Evolutionary conservation across 176 grass and related monocot species (phyloP).

Genomic region (Carex littledalei): DNA sequence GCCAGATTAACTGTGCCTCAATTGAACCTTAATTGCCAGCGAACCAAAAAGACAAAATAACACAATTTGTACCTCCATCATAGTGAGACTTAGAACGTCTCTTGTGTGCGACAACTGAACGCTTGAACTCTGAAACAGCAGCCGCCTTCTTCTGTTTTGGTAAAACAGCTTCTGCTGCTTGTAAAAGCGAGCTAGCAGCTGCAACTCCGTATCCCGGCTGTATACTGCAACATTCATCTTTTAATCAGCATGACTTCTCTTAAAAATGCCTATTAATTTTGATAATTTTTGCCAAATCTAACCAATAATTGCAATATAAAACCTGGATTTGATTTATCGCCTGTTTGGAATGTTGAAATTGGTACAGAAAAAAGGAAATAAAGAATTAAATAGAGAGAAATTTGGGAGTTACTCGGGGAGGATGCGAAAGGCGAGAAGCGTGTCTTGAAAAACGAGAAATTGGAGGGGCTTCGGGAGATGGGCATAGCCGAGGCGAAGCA

Average conservation of each 20-base stretch:
- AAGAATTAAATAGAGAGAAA: neutral
- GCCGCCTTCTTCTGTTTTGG: slow-evolving; percentile 81
- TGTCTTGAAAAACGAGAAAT: slow-evolving; percentile 43
- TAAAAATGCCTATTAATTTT: neutral
- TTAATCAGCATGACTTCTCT: neutral
- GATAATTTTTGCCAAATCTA: neutral
- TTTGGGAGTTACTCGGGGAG: slow-evolving; percentile 50
- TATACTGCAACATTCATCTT: slow-evolving; percentile 42
- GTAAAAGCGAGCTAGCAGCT: slow-evolving; percentile 50
- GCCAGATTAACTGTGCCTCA: neutral
- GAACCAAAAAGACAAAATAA: neutral
- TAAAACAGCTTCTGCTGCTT: slow-evolving; percentile 51
- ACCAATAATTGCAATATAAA: neutral
- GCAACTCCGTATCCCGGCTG: slow-evolving; percentile 59
- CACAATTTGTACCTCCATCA: slow-evolving; percentile 28
- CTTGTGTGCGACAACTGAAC: slow-evolving; percentile 55
- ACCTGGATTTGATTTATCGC: no score
- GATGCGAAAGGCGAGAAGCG: slow-evolving; percentile 59
- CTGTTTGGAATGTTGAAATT: neutral
- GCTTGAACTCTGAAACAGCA: slow-evolving; percentile 76
- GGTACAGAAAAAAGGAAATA: neutral
- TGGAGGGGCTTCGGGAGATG: slow-evolving; percentile 55
- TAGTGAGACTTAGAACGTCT: slow-evolving; percentile 50
- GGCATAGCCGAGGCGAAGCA: slow-evolving; percentile 52
- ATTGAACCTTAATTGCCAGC: neutral